These are phyloP conservation scores for Thelephora aurantiotincta DNA, from an alignment of 768 basidiomycete species.

Conservation along the genomic window DNA sequence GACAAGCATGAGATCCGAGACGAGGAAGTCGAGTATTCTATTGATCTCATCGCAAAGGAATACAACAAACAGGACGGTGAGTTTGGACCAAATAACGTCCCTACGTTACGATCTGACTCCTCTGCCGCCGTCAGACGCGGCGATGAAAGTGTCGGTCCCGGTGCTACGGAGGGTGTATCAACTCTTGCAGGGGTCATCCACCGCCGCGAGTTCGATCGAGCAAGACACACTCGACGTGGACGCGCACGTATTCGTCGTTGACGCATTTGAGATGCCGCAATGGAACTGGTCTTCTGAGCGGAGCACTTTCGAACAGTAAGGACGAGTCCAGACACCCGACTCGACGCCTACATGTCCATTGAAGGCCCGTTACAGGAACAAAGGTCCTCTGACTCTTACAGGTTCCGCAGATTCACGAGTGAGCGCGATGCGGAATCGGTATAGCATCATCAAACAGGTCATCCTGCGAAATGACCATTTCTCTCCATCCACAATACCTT, in stretches of 20 bases:
- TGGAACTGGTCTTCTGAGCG: conserved; percentile 85
- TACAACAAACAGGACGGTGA: conserved; percentile 84
- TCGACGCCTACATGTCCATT: neutral
- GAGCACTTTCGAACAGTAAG: conserved; percentile 80
- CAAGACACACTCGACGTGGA: conserved; percentile 66
- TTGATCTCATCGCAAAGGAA: conserved; percentile 73
- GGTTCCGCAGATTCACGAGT: conserved; percentile 78
- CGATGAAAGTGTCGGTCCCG: conserved; percentile 66
- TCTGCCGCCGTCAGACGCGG: conserved; percentile 37
- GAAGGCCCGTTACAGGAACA: conserved; percentile 25
- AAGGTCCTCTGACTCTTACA: conserved; percentile 48
- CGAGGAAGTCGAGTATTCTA: conserved; percentile 54
- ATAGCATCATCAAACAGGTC: conserved; percentile 86
- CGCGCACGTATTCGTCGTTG: conserved; percentile 67
- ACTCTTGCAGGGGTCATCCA: conserved; percentile 51
- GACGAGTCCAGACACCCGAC: neutral
- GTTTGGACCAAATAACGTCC: conserved; percentile 5
- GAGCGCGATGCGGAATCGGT: conserved; percentile 64
- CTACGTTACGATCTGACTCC: neutral
- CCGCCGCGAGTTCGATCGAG: conserved; percentile 28
- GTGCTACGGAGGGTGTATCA: conserved; percentile 65
- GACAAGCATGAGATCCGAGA: conserved; percentile 57
- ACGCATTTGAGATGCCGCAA: conserved; percentile 92
- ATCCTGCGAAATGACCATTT: conserved; percentile 95
- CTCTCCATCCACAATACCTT: conserved; percentile 87